Evolutionary conservation across 257 asterid species (phyloP), one percentile per base, ranked within the genome.

Genomic region (Nicotiana benthamiana): DNA sequence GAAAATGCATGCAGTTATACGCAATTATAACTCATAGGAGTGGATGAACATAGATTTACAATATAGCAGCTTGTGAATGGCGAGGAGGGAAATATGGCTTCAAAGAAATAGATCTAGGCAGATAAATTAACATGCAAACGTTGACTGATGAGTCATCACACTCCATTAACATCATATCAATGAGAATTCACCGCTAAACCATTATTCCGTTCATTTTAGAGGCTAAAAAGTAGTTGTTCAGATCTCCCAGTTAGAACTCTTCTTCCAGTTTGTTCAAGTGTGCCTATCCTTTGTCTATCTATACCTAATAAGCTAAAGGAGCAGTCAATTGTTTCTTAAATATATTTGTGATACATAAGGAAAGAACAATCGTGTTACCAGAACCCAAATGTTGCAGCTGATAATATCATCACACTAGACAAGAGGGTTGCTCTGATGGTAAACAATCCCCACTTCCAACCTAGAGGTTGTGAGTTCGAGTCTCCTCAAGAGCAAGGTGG

Each of bases 301-400:
- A 72, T 43, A 72, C 40, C 60, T 46, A 72, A 70, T 22, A 22
- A 72, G 18, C 60, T 22, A 46, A 11, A 12, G 26, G 60, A 72
- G 60, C 20, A 72, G 36, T 43, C 8, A 46, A 46, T 22, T 62
- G 54, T 80, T 51, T 66, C 79, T 26, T 20, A 56, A 68, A 52
- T 32, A 22, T 51, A 46, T 56, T 76, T 26, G 76, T 56, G 13
- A 64, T 17, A 62, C 80, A 34, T 63, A 81, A 68, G 48, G 54
- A 54, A 84, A 80, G 83, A 66, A 64, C 84, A 79, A 81, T 67
- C 65, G n/a, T 61, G 89, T 75, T 87, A 95, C 99, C 99, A 95
- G 80, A 95, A 95, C 80, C 93, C 94, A 92, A 95, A 95, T 65
- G 99, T 93, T 80, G 92, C 93, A 64, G 97, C 97, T 57, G 97